These are phyloP conservation scores for Austroboletus olivaceoglutinosus DNA, from an alignment of 1,284 basidiomycete species.

Conservation along the genomic window DNA sequence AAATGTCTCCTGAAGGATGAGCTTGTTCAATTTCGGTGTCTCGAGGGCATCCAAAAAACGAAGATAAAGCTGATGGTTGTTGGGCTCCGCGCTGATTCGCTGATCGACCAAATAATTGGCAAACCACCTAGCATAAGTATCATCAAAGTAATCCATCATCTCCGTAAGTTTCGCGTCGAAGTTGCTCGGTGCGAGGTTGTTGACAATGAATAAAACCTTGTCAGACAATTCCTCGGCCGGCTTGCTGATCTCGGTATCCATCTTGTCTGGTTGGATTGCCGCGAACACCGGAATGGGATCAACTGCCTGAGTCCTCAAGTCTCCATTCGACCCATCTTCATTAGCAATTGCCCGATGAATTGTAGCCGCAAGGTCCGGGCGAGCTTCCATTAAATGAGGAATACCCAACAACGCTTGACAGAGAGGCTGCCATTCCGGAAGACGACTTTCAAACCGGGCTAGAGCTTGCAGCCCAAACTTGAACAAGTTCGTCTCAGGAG, in stretches of 20 bases:
- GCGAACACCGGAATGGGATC: conserved; percentile 64
- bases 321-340: conserved; percentile 43
- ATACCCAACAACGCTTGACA: conserved; percentile 89
- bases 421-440: conserved; percentile 92
- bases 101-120: conserved; percentile 97
- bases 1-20: conserved; percentile 92
- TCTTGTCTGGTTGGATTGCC: conserved; percentile 65
- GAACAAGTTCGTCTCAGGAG: conserved; percentile 91
- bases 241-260: conserved; percentile 59
- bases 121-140: conserved; percentile 90
- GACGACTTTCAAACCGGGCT: conserved; percentile 80
- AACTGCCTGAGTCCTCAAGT: conserved; percentile 37
- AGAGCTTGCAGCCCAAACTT: conserved; percentile 95
- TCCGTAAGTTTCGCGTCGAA: conserved; percentile 85
- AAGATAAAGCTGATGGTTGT: conserved; percentile 95
- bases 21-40: conserved; percentile 61
- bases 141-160: conserved; percentile 79
- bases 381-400: conserved; percentile 82
- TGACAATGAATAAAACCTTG: conserved; percentile 96
- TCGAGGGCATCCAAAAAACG: conserved; percentile 87
- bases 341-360: conserved; percentile 71
- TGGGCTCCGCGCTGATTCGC: conserved; percentile 94
- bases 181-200: conserved; percentile 95
- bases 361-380: conserved; percentile 79
- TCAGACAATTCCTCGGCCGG: conserved; percentile 91